Percentiles rank a stretch among this genome's conserved stretches.
Conservation (phyloP, 1,139 yeast species). For the Petasospora rhodanensis region DNA sequence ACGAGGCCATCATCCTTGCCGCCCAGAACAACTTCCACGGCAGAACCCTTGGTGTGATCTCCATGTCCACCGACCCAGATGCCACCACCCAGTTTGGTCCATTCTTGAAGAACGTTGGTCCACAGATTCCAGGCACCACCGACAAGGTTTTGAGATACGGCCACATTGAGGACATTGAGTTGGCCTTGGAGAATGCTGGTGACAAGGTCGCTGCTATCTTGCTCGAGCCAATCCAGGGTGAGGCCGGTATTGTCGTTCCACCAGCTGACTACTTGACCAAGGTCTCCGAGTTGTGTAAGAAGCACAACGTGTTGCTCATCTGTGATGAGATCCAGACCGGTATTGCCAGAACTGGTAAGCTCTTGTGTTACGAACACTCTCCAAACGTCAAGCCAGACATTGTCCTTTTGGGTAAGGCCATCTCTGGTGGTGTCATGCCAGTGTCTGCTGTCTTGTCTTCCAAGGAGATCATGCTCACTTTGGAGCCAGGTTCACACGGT, state of each 20-base stretch:
- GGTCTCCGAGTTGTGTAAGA: constrained; percentile 72
- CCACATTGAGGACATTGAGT: constrained; percentile 78
- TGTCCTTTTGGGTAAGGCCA: constrained; percentile 86
- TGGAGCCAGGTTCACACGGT: constrained; percentile 96
- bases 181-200: constrained; percentile 79
- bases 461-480: constrained; percentile 80
- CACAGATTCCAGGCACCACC: constrained; percentile 54
- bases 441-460: constrained; percentile 89
- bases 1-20: constrained; percentile 82
- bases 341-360: constrained; percentile 93
- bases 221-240: constrained; percentile 97
- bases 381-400: constrained; percentile 77
- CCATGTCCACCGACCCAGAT: constrained; percentile 95
- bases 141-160: constrained; percentile 62
- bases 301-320: constrained; percentile 81
- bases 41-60: constrained; percentile 89
- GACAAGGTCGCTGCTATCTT: constrained; percentile 88
- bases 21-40: constrained; percentile 94
- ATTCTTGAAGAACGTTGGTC: constrained; percentile 78
- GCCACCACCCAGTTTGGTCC: constrained; percentile 92
- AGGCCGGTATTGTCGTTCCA: constrained; percentile 97
- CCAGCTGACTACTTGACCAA: constrained; percentile 71
- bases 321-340: constrained; percentile 99
- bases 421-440: constrained; percentile 93
- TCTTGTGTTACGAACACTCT: constrained; percentile 88